A percentile compares a stretch with the other conserved stretches of the same genome.
Evolutionary conservation across 139 green algal genomes (phyloP).

Genomic region (Tetradesmus lagerheimii): DNA sequence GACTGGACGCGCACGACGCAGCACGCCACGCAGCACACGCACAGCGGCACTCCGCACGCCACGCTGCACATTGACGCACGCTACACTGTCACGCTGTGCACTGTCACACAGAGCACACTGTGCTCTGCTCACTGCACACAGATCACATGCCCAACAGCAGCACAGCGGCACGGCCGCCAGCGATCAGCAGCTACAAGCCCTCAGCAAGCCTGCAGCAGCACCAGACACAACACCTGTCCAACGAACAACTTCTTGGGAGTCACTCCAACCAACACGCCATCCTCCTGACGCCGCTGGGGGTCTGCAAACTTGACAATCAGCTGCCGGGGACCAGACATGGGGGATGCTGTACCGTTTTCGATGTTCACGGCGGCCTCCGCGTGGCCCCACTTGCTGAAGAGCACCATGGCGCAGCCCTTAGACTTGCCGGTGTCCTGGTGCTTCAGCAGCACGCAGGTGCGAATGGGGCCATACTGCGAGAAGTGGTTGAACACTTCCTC

Average conservation of each 20-base stretch:
- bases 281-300: conserved; percentile 65
- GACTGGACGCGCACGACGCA: neutral
- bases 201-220: conserved; percentile 16
- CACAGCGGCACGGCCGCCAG: neutral
- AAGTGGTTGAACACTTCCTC: conserved; percentile 83
- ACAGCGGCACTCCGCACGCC: conserved; percentile 13
- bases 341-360: conserved; percentile 74
- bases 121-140: neutral
- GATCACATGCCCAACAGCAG: neutral
- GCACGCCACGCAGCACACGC: conserved; percentile 19
- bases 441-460: conserved; percentile 76
- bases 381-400: conserved; percentile 73
- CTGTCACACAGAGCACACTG: neutral
- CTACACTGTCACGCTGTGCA: neutral
- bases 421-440: conserved; percentile 71
- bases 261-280: conserved; percentile 70
- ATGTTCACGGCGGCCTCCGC: conserved; percentile 80
- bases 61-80: neutral
- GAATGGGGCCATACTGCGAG: conserved; percentile 76
- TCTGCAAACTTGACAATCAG: conserved; percentile 90
- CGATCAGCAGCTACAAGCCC: neutral
- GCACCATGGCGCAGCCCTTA: conserved; percentile 88
- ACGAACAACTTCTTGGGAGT: conserved; percentile 92
- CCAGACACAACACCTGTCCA: conserved; percentile 76
- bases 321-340: conserved; percentile 54